phyloP scores from a whole-genome alignment of 345 rosid genomes.

The Syzygium aqueum region DNA sequence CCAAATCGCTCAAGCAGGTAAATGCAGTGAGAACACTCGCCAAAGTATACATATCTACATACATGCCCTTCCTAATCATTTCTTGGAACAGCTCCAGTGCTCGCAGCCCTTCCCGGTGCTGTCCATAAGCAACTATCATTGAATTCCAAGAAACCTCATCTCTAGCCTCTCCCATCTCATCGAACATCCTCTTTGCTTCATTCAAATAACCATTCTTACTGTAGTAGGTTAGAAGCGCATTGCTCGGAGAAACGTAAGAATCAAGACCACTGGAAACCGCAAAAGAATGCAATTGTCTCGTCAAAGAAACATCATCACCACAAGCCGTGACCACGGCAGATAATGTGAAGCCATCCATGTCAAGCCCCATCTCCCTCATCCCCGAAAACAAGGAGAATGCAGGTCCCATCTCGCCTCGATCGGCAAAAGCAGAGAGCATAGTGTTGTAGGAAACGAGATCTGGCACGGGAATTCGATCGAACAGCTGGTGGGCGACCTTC shows the following conservation, averaged over 20 bases:
- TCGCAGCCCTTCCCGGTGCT: slow-evolving; percentile 57
- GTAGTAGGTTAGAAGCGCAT: slow-evolving; percentile 56
- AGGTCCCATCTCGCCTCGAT: slow-evolving; percentile 28
- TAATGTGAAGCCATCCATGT: slow-evolving; percentile 64
- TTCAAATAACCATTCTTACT: slow-evolving; percentile 53
- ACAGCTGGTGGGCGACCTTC: slow-evolving; percentile 46
- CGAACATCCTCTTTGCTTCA: slow-evolving; percentile 54
- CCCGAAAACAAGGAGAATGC: slow-evolving; percentile 45
- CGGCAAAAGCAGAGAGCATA: slow-evolving; percentile 65
- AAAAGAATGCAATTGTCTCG: slow-evolving; percentile 59
- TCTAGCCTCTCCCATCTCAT: slow-evolving; percentile 43
- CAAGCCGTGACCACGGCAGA: slow-evolving; percentile 68
- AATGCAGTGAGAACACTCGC: slow-evolving; percentile 78
- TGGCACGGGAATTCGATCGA: slow-evolving; percentile 73
- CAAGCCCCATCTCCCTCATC: slow-evolving; percentile 45
- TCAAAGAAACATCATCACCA: slow-evolving; percentile 29
- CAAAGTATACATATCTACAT: slow-evolving; percentile 66
- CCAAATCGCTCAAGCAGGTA: slow-evolving; percentile 41
- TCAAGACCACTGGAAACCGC: slow-evolving; percentile 50
- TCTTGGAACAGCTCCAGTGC: slow-evolving; percentile 62
- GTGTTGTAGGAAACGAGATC: slow-evolving; percentile 78
- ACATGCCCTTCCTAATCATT: slow-evolving; percentile 45
- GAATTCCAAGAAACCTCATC: slow-evolving; percentile 95
- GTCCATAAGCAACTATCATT: slow-evolving; percentile 84
- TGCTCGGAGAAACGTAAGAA: slow-evolving; percentile 64